Evolutionary conservation across 2,329 filamentous ascomycete genomes (phyloP), one percentile per base, ranked within the genome.

Genomic region (Ophiostoma montium): DNA sequence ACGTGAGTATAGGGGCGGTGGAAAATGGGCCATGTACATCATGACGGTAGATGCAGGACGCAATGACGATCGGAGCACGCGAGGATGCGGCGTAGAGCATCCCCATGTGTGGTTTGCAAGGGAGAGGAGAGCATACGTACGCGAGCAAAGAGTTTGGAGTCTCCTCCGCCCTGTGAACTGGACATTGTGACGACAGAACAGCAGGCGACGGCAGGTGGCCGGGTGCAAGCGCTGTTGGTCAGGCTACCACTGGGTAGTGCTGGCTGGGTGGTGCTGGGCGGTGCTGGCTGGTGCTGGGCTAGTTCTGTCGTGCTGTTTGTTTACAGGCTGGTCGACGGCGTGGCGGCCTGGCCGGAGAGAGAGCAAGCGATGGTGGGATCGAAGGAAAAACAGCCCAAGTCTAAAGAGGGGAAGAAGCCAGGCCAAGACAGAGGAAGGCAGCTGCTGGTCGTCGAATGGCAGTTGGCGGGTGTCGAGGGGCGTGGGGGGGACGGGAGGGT

Each of bases 71-170:
- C 2, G n/a, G 7, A 16, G 27, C 7, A 32, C n/a, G 21, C 41
- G 13, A 41, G 9, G 18, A 39, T 39, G 36, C 18, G 21, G n/a
- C n/a, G 7, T 39, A 39, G 35, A 36, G 35, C 15, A 16, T 36
- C 15, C 35, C 12, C 21, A 16, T 12, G 19, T 12, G 23, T 23
- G n/a, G 36, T 10, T 18, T 10, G 35, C 9, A 38, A 7, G 7
- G 35, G n/a, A 30, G 15, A 30, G 15, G 21, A 27, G 12, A 18
- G 7, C 31, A 49, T 38, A 54, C 53, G 74, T 78, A 98, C 92
- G 74, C 92, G 82, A 67, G 92, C 90, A 74, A 98, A 98, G 71
- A 98, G 82, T 79, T 95, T 96, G 71, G 92, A 94, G 80, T 96
- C 92, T 70, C 86, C 86, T 41, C 38, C 23, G 67, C 80, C 69